Evolutionary conservation across 352 stramenopile species (phyloP).

Genomic region (Phytophthora syringae): DNA sequence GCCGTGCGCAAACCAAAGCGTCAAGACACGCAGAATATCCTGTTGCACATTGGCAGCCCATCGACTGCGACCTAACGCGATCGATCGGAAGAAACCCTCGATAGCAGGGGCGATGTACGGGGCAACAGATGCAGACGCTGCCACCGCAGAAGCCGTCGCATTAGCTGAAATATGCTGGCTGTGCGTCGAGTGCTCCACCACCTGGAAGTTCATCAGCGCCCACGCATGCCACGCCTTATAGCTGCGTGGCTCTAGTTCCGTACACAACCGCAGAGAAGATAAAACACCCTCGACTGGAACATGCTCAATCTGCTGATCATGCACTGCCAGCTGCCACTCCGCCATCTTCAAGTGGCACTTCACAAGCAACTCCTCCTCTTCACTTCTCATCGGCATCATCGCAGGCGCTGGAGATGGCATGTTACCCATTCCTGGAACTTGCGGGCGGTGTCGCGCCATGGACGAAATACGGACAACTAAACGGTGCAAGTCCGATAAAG

Average conservation of each 20-base stretch:
- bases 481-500: slow-evolving; percentile 83
- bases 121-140: slow-evolving; percentile 39
- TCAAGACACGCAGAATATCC: slow-evolving; percentile 98
- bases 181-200: slow-evolving; percentile 90
- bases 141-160: slow-evolving; percentile 22
- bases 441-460: slow-evolving; percentile 34
- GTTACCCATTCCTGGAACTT: slow-evolving; percentile 16
- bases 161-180: slow-evolving; percentile 47
- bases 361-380: slow-evolving; percentile 80
- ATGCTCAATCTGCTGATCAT: slow-evolving; percentile 83
- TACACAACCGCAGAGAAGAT: slow-evolving; percentile 69
- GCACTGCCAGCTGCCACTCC: slow-evolving; percentile 85
- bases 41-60: slow-evolving; percentile 98
- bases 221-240: slow-evolving; percentile 97
- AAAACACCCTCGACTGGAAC: slow-evolving; percentile 79
- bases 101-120: slow-evolving; percentile 77
- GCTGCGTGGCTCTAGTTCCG: slow-evolving; percentile 69
- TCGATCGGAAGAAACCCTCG: slow-evolving; percentile 95
- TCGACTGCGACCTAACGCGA: slow-evolving; percentile 94
- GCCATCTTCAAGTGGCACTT: slow-evolving; percentile 87
- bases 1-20: slow-evolving; percentile 98
- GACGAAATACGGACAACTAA: slow-evolving; percentile 81
- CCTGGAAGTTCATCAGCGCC: slow-evolving; percentile 97
- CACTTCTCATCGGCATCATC: slow-evolving; percentile 38
- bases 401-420: slow-evolving; percentile 32